Evolutionary conservation across 1,284 basidiomycete genomes (phyloP), one percentile per base, ranked within the genome.

Genomic region (Leccinum pachyderme): DNA sequence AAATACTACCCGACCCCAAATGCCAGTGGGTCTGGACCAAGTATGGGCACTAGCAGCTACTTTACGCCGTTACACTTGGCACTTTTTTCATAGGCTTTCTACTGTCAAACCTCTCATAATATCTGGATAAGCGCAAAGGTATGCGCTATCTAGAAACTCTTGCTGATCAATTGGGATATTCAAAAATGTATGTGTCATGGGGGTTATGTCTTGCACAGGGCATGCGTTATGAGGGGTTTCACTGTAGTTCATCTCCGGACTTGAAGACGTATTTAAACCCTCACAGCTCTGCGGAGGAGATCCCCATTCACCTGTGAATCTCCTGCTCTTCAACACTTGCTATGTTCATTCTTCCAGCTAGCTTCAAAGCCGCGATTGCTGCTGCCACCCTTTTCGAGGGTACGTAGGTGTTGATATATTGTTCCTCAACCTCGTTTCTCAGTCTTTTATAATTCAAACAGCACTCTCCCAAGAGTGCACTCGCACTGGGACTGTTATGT

Each of bases 401-500:
- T 39, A 11, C 9, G 37, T 39, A 5, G 37, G 18, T 39, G 9
- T 18, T 22, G 9, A 39, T 39, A 22, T 5, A 9, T 11, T 39
- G 37, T 18, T 37, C 5, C 18, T 11, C 5, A 11, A 39, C 18
- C 37, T 39, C 18, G 7, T 11, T 39, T 39, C 37, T 39, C 9
- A 39, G 5, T 39, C 37, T 39, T 39, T 2, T 39, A 11, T 18
- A 9, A 37, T 9, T 9, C 37, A 53, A 31, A 55, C 57, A 3
- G 24, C 49, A 4, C 53, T 69, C 29, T 68, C 66, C 24, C 45
- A 62, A 32, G 49, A 55, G 43, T 81, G 79, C 60, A 68, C 73
- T 18, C 75, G 77, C 39, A 68, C 49, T 45, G 75, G 75, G 52
- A 76, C 73, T 8, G 73, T 81, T 32, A 53, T 55, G n/a, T 5